Conservation (phyloP, 2,329 filamentous ascomycete species). For the Fusarium subglutinans region DNA sequence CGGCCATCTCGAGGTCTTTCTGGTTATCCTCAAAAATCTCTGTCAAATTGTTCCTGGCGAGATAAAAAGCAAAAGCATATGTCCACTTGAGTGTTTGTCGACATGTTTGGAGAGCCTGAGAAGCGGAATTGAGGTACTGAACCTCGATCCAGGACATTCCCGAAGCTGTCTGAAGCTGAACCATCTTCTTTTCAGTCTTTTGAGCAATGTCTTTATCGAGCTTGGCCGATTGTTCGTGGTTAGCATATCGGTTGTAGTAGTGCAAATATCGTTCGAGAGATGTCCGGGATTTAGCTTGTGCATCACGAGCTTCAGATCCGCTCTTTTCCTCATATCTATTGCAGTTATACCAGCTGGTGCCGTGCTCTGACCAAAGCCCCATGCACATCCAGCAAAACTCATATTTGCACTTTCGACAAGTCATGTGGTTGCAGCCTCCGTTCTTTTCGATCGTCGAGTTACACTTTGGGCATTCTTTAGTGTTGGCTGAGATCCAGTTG, state of each 20-base stretch:
- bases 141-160: conserved; percentile 99
- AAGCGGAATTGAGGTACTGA: conserved; percentile 93
- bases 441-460: conserved; percentile 99
- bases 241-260: conserved; percentile 99
- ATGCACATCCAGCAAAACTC: conserved; percentile 99
- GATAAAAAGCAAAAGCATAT: conserved; percentile 97
- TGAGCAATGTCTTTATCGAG: conserved; percentile 95
- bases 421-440: conserved; percentile 98
- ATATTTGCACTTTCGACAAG: conserved; percentile 92
- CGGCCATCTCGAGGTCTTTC: conserved; percentile 96
- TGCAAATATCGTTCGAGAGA: conserved; percentile 96
- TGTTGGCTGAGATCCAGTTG: conserved; percentile 99
- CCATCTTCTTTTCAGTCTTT: conserved; percentile 99
- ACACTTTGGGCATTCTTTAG: conserved; percentile 96
- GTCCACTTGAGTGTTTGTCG: conserved; percentile 99
- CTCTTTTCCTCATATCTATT: conserved; percentile 98
- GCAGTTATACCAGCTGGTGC: conserved; percentile 99
- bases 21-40: conserved; percentile 99
- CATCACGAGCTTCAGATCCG: conserved; percentile 87
- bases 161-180: conserved; percentile 89
- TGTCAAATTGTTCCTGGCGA: conserved; percentile 94
- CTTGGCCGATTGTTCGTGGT: conserved; percentile 97
- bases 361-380: conserved; percentile 98
- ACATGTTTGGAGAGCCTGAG: conserved; percentile 92
- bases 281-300: conserved; percentile 88